Percentiles rank a stretch among this genome's conserved stretches.
These are phyloP conservation scores for Pleurotus tuoliensis DNA, from an alignment of 768 basidiomycete genomes.

Conservation along the genomic window DNA sequence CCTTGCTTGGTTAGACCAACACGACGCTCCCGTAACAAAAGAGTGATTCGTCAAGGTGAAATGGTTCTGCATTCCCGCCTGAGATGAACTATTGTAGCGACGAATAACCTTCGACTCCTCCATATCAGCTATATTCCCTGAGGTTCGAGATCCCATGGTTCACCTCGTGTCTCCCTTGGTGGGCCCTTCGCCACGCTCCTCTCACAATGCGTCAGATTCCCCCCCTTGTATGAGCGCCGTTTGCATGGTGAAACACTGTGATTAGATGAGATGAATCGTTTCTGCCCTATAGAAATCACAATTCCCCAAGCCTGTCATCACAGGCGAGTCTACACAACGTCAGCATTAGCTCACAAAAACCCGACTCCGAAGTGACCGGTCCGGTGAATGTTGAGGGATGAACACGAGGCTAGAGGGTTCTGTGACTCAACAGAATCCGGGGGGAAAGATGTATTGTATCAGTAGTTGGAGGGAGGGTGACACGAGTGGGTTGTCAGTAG, in stretches of 20 bases:
- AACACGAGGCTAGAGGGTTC: background rate
- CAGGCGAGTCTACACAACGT: no score
- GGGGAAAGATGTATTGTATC: background rate
- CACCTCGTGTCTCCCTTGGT: background rate
- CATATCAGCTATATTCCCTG: slow-evolving; percentile 4
- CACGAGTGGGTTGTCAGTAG: background rate
- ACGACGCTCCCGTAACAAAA: background rate
- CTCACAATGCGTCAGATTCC: background rate
- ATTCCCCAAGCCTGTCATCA: background rate
- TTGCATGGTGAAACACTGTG: background rate
- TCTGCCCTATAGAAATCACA: slow-evolving; percentile 1
- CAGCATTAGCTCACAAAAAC: background rate
- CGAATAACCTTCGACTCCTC: slow-evolving; percentile 2
- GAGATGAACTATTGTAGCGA: background rate
- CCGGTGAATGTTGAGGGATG: background rate
- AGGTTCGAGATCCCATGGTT: background rate
- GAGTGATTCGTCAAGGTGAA: background rate
- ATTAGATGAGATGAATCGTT: background rate
- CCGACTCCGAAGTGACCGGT: background rate
- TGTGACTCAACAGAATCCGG: no score
- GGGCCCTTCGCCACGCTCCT: slow-evolving; percentile 2
- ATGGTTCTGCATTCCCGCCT: background rate
- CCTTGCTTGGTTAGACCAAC: background rate
- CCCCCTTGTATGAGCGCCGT: background rate
- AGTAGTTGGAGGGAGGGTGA: background rate